Base-by-base conservation (phyloP, 257 asterid genomes). In the Penstemon davidsonii region DNA sequence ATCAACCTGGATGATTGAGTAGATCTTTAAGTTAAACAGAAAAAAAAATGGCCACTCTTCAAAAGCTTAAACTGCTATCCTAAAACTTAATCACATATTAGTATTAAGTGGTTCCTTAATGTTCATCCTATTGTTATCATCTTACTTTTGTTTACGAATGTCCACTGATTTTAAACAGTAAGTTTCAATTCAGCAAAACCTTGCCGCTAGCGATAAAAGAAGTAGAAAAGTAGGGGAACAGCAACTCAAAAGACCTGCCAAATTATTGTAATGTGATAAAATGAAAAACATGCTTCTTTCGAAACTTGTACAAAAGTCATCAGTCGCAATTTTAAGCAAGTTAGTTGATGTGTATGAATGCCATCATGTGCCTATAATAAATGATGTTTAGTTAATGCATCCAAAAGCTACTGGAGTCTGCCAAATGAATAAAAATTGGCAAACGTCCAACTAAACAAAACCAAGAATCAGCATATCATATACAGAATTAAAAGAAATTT, bases 1-100 rank as follows among this genome's bases (percentile, higher is more conserved):
- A 64, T 88, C 95, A 83, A 90, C 99, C 99, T 93, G 85, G 63
- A 79, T 25, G 52, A 75, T 73, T 15, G 53, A 43, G 44, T 59
- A 64, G 12, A 41, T 74, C 36, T 44, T 36, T n/a, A 7, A 36
- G 47, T 62, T 52, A 60, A 49, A 45, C 13, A 68, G 70, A 66
- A 63, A 57, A 46, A 65, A 36, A 52, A 5, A 53, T 66, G 41
- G 46, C 47, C 43, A 59, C 37, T 73, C 33, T 12, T 38, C 52
- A 46, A 68, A 68, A 51, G 45, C 11, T 38, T 62, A 55, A 68
- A 61, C 50, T 51, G 51, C 68, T 43, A 70, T 45, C 38, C 57
- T 64, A 62, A 69, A 75, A 54, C 67, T 45, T 41, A 12, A 44
- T 71, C 52, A 39, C 70, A 62, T 49, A 50, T 55, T 69, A 59